phyloP scores from a whole-genome alignment of 176 grass and related monocot genomes.

The Oryza nivara region DNA sequence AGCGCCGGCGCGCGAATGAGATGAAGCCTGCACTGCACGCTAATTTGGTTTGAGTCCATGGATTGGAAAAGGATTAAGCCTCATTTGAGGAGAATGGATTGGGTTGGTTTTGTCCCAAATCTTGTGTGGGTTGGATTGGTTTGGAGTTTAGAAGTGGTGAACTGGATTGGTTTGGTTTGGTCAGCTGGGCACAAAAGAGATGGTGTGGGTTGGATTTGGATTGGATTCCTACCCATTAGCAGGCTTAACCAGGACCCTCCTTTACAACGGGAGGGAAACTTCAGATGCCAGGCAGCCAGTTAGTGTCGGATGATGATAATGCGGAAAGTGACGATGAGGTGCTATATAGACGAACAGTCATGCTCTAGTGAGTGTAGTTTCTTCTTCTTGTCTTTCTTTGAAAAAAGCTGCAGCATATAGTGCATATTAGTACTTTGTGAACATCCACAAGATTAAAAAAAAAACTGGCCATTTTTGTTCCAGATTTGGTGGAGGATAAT shows the following conservation, averaged over 20 bases:
- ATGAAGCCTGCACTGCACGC: too few relatives aligned
- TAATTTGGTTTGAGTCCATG: too few relatives aligned
- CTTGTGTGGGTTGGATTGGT: too few relatives aligned
- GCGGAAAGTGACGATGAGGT: constrained; percentile 87
- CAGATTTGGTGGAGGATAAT: constrained; percentile 39
- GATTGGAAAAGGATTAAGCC: too few relatives aligned
- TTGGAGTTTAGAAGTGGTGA: too few relatives aligned
- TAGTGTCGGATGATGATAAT: constrained; percentile 68
- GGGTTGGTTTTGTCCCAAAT: too few relatives aligned
- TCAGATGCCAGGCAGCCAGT: constrained; percentile 70
- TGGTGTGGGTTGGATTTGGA: too few relatives aligned
- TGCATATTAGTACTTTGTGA: neutral
- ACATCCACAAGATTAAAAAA: neutral
- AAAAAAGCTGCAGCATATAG: neutral
- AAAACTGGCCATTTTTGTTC: neutral
- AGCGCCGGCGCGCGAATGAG: too few relatives aligned
- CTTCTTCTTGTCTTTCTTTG: constrained; percentile 31
- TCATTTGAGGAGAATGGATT: too few relatives aligned
- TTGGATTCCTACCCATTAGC: too few relatives aligned
- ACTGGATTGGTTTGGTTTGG: too few relatives aligned
- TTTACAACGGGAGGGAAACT: constrained; percentile 93
- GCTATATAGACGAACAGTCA: constrained; percentile 85
- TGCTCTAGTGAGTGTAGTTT: constrained; percentile 68
- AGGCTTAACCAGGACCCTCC: constrained; percentile 51
- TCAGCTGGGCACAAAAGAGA: too few relatives aligned